Conservation (phyloP, 2,329 filamentous ascomycete species). For the Alternaria atra region DNA sequence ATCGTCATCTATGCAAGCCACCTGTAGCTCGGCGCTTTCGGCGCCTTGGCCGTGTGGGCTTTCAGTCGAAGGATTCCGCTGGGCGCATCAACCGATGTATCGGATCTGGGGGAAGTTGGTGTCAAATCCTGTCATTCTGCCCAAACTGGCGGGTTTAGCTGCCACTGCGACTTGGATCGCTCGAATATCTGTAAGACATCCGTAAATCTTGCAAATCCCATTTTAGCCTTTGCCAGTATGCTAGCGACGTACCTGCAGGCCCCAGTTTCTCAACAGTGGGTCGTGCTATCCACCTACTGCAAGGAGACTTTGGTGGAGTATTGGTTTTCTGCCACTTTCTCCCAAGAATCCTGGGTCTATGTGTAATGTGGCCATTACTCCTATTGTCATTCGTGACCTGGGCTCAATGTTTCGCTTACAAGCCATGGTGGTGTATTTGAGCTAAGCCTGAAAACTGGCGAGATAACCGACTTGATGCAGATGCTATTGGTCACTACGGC, state of each 20-base stretch:
- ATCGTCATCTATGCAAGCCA: neutral
- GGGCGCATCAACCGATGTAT: slow-evolving; percentile 17
- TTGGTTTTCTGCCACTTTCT: neutral
- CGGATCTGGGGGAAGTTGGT: slow-evolving; percentile 7
- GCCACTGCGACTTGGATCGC: neutral
- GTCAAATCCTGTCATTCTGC: slow-evolving; percentile 6
- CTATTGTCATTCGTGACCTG: too few species aligned
- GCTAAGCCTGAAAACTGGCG: too few species aligned
- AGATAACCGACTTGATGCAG: too few species aligned
- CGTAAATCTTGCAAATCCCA: neutral
- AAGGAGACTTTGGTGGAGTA: neutral
- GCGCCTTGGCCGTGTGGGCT: slow-evolving; percentile 13
- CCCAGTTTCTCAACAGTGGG: neutral
- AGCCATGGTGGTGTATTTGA: neutral
- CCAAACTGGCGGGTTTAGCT: slow-evolving; percentile 1
- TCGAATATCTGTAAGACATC: neutral
- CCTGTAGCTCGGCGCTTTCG: slow-evolving; percentile 6
- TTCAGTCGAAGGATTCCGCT: slow-evolving; percentile 17
- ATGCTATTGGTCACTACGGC: too few species aligned
- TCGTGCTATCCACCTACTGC: neutral
- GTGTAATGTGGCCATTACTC: too few species aligned
- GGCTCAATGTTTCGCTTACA: neutral
- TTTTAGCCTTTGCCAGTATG: neutral
- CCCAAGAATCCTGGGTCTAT: neutral
- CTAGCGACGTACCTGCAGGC: neutral